Percentiles rank a stretch among this genome's conserved stretches.
phyloP scores from a whole-genome alignment of 2,329 filamentous ascomycete species.

The Talaromyces sp. region DNA sequence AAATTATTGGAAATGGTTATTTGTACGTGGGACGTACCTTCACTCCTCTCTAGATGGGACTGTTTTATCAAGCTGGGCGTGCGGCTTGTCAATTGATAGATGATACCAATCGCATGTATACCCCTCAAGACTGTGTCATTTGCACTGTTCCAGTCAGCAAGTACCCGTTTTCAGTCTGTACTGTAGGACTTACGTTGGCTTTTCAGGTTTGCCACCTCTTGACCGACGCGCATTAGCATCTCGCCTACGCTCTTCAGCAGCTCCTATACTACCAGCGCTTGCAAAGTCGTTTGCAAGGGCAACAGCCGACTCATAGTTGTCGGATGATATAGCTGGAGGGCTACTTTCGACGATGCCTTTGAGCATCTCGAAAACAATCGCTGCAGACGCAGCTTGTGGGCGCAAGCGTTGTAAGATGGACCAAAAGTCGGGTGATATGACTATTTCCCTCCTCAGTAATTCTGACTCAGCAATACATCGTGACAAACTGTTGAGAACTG shows the following conservation, averaged over 20 bases:
- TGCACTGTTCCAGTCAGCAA: conserved; percentile 42
- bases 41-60: conserved; percentile 81
- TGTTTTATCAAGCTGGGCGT: conserved; percentile 86
- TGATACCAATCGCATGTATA: conserved; percentile 72
- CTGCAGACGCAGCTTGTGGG: conserved; percentile 64
- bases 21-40: conserved; percentile 53
- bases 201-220: conserved; percentile 52
- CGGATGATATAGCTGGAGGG: conserved; percentile 81
- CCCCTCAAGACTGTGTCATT: conserved; percentile 72
- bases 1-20: conserved; percentile 17
- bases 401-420: conserved; percentile 76
- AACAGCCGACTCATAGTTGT: conserved; percentile 91
- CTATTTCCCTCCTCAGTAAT: conserved; percentile 82
- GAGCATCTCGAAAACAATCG: conserved; percentile 80
- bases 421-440: conserved; percentile 97
- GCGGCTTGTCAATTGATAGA: conserved; percentile 75
- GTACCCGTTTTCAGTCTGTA: background rate
- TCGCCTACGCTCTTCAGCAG: conserved; percentile 64
- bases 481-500: conserved; percentile 73
- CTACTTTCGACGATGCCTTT: conserved; percentile 68
- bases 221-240: conserved; percentile 53
- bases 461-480: conserved; percentile 74
- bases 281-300: conserved; percentile 85
- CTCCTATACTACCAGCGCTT: conserved; percentile 70
- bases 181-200: conserved; percentile 50